Base-by-base conservation (phyloP, 179 eudicot genomes). In the Corrigiola litoralis region DNA sequence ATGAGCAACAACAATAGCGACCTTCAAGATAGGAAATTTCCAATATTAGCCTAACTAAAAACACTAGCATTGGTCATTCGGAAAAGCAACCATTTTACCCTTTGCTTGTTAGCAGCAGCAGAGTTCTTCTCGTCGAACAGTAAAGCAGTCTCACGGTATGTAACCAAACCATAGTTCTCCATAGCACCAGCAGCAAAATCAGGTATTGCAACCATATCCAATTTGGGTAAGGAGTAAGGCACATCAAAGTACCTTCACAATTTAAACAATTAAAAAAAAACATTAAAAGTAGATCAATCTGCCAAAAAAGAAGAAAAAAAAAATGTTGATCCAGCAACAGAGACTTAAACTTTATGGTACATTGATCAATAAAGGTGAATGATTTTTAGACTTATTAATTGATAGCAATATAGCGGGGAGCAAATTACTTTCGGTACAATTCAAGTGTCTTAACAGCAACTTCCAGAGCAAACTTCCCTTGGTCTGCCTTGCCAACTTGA, bases 161-260 rank as follows among this genome's bases (percentile, higher is more conserved):
- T 95, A 71, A 95, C 96, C 57, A 95, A 79, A 68, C 99, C 99
- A 75, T 91, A 91, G 52, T 95, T 95, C 82, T 95, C 99, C 99
- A 95, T 95, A 21, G 99, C 99, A 58, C 97, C 99, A 70, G 92
- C 90, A 65, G 99, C 95, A 82, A 95, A 95, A 81, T 95, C 99
- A 73, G 99, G 97, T 59, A 95, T 91, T 11, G 99, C 99, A 74
- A 95, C 55, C 99, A 91, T 88, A 82, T 95, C 99, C 84, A 91
- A 63, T 67, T 95, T 95, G 63, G 99, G 99, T 37, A 95, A 81
- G 41, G 96, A 72, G 74, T 91, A 95, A 23, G 99, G 96, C 67
- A 82, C 83, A 32, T 78, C 96, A 84, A 95, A 95, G 68, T 95
- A 95, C 79, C 99, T 95, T 58, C 23, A 31, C 2, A 59, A 40